Base-by-base conservation (phyloP, 768 basidiomycete species). In the Pholiota conissans region DNA sequence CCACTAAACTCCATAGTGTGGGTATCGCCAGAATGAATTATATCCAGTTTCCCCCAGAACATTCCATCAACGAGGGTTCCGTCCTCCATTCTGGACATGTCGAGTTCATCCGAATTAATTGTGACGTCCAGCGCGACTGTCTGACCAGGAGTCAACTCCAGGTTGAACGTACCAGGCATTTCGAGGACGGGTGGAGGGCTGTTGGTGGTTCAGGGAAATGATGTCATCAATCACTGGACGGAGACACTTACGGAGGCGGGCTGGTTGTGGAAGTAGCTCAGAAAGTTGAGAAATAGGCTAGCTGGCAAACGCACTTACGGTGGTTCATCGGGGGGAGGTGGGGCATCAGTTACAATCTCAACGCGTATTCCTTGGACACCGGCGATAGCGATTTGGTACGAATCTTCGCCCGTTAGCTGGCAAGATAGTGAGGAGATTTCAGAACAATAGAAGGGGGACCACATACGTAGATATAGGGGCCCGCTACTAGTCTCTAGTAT, bases 31-130 rank as follows among this genome's bases (percentile, higher is more conserved):
- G 83, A 76, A 66, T 94, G 92, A 11, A 92, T 82, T 50, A 94
- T 90, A 62, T 84, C 85, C 53, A 94, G 83, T 67, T 93, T 93
- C 3, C 92, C 92, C 90, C 89, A 93, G 73, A 93, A 94, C 71
- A 83, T 75, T 37, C 92, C 92, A 49, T 91, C 92, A 18, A 94
- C 92, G 22, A 85, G 76, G 13, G 90, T 93, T 1, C 91, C 92
- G 64, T 94, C 92, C 61, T 93, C 92, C 88, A 91, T 92, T 49
- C 90, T 83, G 2, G 92, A 89, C 92, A 94, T 93, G 68, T 94
- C 92, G 32, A 93, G 80, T 63, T 93, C 92, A 32, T 90, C 89
- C 2, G 92, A 93, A 52, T 82, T 79, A 30, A 93, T 81, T 16
- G 83, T 88, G 2, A 90, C 90, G 63, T 93, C 92, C 18, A 94